These are phyloP conservation scores for Luvunga scandens DNA, from an alignment of 345 rosid species.

Conservation along the genomic window DNA sequence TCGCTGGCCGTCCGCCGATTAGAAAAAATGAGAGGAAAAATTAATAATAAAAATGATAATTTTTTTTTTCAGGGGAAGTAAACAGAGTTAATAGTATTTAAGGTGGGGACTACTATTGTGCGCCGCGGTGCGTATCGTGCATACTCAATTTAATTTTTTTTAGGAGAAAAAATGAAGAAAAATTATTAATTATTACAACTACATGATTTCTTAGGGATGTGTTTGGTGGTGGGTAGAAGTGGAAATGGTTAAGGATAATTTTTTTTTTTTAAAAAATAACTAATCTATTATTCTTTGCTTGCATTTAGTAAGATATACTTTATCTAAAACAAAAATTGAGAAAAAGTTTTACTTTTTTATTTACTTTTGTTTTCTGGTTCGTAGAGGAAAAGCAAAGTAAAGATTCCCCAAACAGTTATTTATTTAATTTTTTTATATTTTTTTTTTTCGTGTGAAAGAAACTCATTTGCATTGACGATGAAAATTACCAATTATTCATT, in stretches of 20 bases:
- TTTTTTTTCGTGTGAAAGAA: neutral
- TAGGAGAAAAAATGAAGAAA: neutral
- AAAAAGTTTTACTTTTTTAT: too few species aligned
- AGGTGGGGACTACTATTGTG: conserved; percentile 34
- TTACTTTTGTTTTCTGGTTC: conserved; percentile 10
- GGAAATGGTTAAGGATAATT: conserved; percentile 1
- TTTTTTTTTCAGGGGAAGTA: conserved; percentile 33
- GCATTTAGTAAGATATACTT: too few species aligned
- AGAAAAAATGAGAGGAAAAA: conserved; percentile 18
- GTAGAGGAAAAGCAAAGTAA: conserved; percentile 23
- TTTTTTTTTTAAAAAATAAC: neutral
- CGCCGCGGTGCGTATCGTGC: conserved; percentile 29
- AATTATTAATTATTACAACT: neutral
- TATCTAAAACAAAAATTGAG: too few species aligned
- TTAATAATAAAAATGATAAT: conserved; percentile 40
- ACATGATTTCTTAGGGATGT: conserved; percentile 10
- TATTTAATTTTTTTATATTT: neutral
- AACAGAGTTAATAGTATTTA: conserved; percentile 51
- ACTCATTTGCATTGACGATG: neutral
- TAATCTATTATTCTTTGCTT: neutral
- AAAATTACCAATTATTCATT: too few species aligned
- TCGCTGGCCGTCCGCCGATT: conserved; percentile 63
- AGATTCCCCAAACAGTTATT: conserved; percentile 10
- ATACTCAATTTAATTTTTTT: conserved; percentile 1
- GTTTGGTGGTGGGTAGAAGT: conserved; percentile 24